Percentiles rank a stretch among this genome's conserved stretches.
These are phyloP conservation scores for Calonectria multiphialidica DNA, from an alignment of 2,329 filamentous ascomycete species.

Conservation along the genomic window DNA sequence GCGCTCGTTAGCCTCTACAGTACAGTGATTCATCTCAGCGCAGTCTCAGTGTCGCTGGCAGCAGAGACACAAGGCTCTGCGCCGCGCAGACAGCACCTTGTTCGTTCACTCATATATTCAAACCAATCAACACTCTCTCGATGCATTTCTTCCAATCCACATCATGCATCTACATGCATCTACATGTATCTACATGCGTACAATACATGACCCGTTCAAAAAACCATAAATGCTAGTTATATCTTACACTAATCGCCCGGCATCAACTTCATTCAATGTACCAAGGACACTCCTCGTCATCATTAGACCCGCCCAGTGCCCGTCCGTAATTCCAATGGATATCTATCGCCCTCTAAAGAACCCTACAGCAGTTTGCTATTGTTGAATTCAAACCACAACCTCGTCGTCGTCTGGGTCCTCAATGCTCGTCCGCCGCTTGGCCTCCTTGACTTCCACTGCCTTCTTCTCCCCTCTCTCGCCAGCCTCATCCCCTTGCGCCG, in stretches of 20 bases:
- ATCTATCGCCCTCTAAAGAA: constrained; percentile 27
- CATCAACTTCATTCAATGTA: constrained; percentile 10
- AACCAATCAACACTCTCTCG: neutral
- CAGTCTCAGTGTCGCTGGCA: neutral
- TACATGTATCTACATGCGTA: no score
- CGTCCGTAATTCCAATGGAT: constrained; percentile 7
- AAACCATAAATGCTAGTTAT: constrained; percentile 6
- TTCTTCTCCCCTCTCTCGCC: constrained; percentile 48
- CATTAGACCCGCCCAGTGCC: constrained; percentile 6
- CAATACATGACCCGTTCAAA: constrained; percentile 3
- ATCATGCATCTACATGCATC: constrained; percentile 7
- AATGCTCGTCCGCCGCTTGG: constrained; percentile 67
- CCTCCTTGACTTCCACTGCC: constrained; percentile 66
- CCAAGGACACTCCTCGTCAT: constrained; percentile 6
- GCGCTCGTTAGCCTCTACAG: neutral
- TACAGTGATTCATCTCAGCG: neutral
- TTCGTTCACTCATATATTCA: neutral
- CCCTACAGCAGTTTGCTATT: constrained; percentile 35
- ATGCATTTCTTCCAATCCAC: constrained; percentile 2
- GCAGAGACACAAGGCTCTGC: neutral
- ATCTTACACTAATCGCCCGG: constrained; percentile 15
- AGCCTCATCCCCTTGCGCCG: constrained; percentile 26
- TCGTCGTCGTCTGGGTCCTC: constrained; percentile 70
- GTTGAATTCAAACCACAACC: constrained; percentile 51
- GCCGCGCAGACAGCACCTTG: neutral